phyloP scores from a whole-genome alignment of 371 early-diverging fungal species.

The Lichtheimia ornata region DNA sequence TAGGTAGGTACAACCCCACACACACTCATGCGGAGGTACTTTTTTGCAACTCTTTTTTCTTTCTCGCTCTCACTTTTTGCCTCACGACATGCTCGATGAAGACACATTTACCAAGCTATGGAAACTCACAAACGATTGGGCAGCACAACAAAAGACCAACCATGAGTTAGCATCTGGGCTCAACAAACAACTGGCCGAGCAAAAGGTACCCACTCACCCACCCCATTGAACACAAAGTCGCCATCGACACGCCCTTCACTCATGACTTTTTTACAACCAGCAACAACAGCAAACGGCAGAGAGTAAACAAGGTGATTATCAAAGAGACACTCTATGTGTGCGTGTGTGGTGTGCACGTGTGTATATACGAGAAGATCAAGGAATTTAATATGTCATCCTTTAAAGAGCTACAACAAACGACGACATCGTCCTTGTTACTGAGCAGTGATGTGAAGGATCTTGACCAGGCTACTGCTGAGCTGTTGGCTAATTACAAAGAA shows the following conservation, averaged over 20 bases:
- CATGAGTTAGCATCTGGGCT: constrained; percentile 31
- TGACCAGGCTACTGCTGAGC: constrained; percentile 6
- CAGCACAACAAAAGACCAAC: constrained; percentile 32
- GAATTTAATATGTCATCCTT: background rate
- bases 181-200: constrained; percentile 21
- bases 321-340: constrained; percentile 9
- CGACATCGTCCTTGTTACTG: background rate
- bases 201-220: no score
- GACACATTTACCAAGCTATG: constrained; percentile 33
- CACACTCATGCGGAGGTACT: background rate
- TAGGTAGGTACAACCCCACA: no score
- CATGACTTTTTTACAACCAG: background rate
- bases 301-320: constrained; percentile 1
- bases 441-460: background rate
- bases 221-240: background rate
- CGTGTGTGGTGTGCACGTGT: background rate
- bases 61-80: constrained; percentile 5
- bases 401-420: background rate
- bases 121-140: constrained; percentile 33
- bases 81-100: constrained; percentile 29
- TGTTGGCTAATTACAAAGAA: constrained; percentile 11
- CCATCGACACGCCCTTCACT: background rate
- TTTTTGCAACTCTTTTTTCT: constrained; percentile 9
- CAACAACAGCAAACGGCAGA: constrained; percentile 15
- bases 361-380: background rate